A percentile compares a stretch with the other conserved stretches of the same genome.
These are phyloP conservation scores for Saccharomycopsis oosterbeekiorum DNA, from an alignment of 805 yeast species.

Conservation along the genomic window DNA sequence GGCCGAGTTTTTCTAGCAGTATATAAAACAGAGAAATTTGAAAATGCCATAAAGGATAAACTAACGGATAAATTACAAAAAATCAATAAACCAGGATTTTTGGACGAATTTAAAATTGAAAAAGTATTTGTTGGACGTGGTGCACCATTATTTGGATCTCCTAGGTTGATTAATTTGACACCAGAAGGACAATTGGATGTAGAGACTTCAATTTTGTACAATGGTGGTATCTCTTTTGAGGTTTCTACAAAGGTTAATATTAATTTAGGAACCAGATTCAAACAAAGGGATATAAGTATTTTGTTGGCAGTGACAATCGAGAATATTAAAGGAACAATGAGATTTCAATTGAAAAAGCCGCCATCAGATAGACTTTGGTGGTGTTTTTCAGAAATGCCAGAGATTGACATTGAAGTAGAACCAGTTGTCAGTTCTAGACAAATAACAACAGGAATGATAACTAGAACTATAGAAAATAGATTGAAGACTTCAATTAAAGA, in stretches of 20 bases:
- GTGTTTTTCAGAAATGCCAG: constrained; percentile 71
- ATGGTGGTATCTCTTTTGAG: constrained; percentile 67
- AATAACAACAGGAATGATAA: constrained; percentile 66
- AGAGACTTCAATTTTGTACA: constrained; percentile 52
- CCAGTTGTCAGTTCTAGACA: constrained; percentile 87
- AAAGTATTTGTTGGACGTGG: constrained; percentile 67
- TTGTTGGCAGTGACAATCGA: constrained; percentile 59
- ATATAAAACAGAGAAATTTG: constrained; percentile 61
- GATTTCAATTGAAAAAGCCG: constrained; percentile 70
- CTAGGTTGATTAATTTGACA: constrained; percentile 54
- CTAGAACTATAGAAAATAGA: constrained; percentile 68
- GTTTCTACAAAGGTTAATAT: constrained; percentile 73
- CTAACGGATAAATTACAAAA: constrained; percentile 66
- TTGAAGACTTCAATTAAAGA: constrained; percentile 72
- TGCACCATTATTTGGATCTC: constrained; percentile 72
- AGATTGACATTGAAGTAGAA: constrained; percentile 64
- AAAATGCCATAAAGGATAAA: constrained; percentile 44
- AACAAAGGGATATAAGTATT: constrained; percentile 65
- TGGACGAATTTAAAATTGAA: constrained; percentile 72
- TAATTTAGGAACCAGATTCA: constrained; percentile 66
- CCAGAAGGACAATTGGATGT: constrained; percentile 72
- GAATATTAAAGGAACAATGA: constrained; percentile 62
- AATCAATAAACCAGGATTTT: constrained; percentile 76
- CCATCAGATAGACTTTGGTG: constrained; percentile 92
- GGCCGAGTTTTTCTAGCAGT: constrained; percentile 76